Conservation (phyloP, 306 rosid genomes). For the Vigna reflexopilosa region DNA sequence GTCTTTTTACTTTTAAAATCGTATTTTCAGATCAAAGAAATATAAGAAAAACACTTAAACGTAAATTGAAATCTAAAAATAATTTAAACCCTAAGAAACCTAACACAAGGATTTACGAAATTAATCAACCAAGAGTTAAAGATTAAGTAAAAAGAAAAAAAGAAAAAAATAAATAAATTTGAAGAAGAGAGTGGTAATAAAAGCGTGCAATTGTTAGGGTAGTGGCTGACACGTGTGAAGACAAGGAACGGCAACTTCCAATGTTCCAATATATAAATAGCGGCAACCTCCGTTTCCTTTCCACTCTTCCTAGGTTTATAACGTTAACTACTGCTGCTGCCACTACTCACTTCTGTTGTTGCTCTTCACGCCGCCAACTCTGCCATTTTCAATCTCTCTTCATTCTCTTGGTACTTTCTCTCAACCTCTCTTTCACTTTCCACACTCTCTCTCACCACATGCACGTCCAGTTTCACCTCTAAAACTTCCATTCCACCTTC, state of each 20-base stretch:
- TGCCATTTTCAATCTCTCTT: background rate
- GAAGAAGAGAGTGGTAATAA: background rate
- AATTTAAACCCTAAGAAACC: too few relatives aligned
- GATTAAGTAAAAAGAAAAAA: too few relatives aligned
- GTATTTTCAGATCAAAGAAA: too few relatives aligned
- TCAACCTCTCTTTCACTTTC: background rate
- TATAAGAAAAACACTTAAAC: too few relatives aligned
- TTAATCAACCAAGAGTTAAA: too few relatives aligned
- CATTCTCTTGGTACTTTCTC: constrained; percentile 36
- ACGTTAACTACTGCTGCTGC: constrained; percentile 8
- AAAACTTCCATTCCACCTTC: background rate
- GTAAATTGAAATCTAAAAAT: too few relatives aligned
- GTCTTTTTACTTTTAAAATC: too few relatives aligned
- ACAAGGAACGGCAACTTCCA: background rate
- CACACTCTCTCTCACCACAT: background rate
- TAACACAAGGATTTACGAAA: too few relatives aligned
- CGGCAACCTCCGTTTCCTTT: background rate
- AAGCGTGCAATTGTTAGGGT: constrained; percentile 17
- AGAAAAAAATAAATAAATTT: background rate
- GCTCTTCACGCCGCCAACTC: constrained; percentile 42
- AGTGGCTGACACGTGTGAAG: constrained; percentile 13
- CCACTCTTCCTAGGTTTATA: constrained; percentile 22
- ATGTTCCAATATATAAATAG: background rate
- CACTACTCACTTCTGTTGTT: background rate
- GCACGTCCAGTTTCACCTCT: constrained; percentile 14